Conservation (phyloP, 1,284 basidiomycete genomes). For the Albatrellus sp. region DNA sequence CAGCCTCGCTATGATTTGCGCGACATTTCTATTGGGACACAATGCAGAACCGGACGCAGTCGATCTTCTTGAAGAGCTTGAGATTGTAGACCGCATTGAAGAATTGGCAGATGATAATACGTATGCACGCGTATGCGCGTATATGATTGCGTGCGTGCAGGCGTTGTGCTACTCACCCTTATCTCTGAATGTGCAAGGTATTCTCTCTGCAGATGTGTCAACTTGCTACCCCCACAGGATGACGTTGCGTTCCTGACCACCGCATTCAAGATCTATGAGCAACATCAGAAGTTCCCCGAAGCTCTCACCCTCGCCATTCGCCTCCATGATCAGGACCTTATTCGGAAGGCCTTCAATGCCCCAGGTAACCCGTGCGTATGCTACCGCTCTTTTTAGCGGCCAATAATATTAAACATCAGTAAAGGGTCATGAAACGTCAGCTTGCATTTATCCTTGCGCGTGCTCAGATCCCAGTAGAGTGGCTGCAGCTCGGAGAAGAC, state of each 20-base stretch:
- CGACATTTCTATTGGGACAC: constrained; percentile 85
- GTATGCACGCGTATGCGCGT: constrained; percentile 88
- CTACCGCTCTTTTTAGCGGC: not conserved
- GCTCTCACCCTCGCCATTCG: constrained; percentile 84
- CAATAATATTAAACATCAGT: constrained; percentile 3
- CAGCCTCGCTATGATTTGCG: constrained; percentile 75
- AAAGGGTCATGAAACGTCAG: constrained; percentile 87
- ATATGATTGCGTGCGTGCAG: constrained; percentile 80
- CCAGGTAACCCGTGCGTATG: constrained; percentile 72
- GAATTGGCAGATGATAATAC: constrained; percentile 81
- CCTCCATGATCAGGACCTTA: constrained; percentile 72
- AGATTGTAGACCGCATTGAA: constrained; percentile 75
- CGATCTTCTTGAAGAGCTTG: constrained; percentile 89
- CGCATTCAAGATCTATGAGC: constrained; percentile 84
- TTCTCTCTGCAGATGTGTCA: constrained; percentile 60
- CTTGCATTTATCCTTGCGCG: constrained; percentile 90
- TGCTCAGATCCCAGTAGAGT: constrained; percentile 84
- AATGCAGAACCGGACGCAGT: constrained; percentile 99
- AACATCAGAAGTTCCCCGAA: constrained; percentile 84
- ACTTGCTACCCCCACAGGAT: constrained; percentile 87
- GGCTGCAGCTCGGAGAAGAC: constrained; percentile 61
- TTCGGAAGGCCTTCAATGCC: constrained; percentile 78
- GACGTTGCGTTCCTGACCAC: constrained; percentile 86
- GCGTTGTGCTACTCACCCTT: not conserved
- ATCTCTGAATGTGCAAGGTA: constrained; percentile 3